Percentiles rank a stretch among this genome's conserved stretches.
Conservation (phyloP, 768 basidiomycete species). For the Tulasnella sp. region DNA sequence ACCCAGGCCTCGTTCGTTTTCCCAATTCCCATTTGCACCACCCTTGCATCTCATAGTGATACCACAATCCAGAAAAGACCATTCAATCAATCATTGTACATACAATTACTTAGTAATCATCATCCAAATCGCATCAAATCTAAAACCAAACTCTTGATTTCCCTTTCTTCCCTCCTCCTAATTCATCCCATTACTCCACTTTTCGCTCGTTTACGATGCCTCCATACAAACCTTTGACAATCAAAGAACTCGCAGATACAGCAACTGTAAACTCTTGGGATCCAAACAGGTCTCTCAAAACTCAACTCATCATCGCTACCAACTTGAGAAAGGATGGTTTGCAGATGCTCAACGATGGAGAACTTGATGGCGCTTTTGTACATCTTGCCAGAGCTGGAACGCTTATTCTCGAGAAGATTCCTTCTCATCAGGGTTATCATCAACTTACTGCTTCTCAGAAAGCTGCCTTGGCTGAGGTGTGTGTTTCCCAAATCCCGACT, state of each 20-base stretch:
- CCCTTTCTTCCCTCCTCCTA: too few relatives aligned
- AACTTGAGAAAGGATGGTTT: conserved; percentile 15
- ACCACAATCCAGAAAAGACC: too few relatives aligned
- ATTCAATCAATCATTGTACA: too few relatives aligned
- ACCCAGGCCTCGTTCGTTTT: too few relatives aligned
- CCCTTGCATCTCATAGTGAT: too few relatives aligned
- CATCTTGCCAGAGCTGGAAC: conserved; percentile 61
- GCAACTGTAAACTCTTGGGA: conserved; percentile 16
- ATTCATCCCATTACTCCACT: too few relatives aligned
- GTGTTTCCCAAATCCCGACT: conserved; percentile 26
- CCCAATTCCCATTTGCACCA: too few relatives aligned
- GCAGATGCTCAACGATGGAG: conserved; percentile 25
- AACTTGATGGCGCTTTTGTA: conserved; percentile 61
- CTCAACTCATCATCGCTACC: conserved; percentile 18
- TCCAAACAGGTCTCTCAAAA: conserved; percentile 15
- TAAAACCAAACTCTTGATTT: too few relatives aligned
- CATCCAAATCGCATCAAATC: too few relatives aligned
- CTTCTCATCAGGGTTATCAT: conserved; percentile 53
- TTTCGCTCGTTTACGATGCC: conserved; percentile 9
- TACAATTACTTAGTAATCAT: too few relatives aligned
- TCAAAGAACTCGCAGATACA: conserved; percentile 19
- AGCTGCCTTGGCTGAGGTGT: conserved; percentile 53
- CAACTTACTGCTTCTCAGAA: conserved; percentile 46
- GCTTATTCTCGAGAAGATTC: conserved; percentile 66
- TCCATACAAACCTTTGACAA: conserved; percentile 2